phyloP scores from a whole-genome alignment of 768 basidiomycete species.

The Podaxis sp. region DNA sequence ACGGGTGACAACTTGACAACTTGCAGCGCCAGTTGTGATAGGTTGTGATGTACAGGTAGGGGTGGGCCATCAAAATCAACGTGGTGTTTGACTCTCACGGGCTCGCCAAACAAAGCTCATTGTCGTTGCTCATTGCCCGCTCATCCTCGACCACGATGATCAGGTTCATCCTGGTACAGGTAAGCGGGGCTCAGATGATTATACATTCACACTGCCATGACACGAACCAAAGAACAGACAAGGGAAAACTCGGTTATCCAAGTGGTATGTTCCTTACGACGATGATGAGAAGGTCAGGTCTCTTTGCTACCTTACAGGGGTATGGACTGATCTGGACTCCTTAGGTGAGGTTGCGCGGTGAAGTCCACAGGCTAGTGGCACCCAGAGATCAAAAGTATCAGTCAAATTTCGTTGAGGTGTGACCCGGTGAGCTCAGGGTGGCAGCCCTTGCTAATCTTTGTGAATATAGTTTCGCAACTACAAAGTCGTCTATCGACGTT shows the following conservation, averaged over 20 bases:
- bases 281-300: slow-evolving; percentile 91
- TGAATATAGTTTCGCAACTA: slow-evolving; percentile 86
- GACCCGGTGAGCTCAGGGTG: slow-evolving; percentile 22
- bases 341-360: slow-evolving; percentile 90
- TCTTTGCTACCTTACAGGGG: not conserved
- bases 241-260: slow-evolving; percentile 95
- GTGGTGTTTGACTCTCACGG: slow-evolving; percentile 10
- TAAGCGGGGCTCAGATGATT: slow-evolving; percentile 28
- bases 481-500: slow-evolving; percentile 96
- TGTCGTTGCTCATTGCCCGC: not conserved
- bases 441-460: slow-evolving; percentile 11
- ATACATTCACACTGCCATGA: slow-evolving; percentile 2
- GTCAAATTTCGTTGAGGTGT: slow-evolving; percentile 97
- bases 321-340: not conserved
- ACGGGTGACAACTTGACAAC: no score
- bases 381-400: slow-evolving; percentile 99
- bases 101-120: slow-evolving; percentile 16
- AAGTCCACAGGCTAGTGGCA: slow-evolving; percentile 94
- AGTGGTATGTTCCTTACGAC: slow-evolving; percentile 99
- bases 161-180: slow-evolving; percentile 97
- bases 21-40: not conserved
- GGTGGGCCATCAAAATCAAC: not conserved
- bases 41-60: not conserved
- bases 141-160: slow-evolving; percentile 62
- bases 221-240: slow-evolving; percentile 79